A percentile compares a stretch with the other conserved stretches of the same genome.
Evolutionary conservation across 371 early-diverging fungal genomes (phyloP).

Genomic region (Phascolomyces articulosus): DNA sequence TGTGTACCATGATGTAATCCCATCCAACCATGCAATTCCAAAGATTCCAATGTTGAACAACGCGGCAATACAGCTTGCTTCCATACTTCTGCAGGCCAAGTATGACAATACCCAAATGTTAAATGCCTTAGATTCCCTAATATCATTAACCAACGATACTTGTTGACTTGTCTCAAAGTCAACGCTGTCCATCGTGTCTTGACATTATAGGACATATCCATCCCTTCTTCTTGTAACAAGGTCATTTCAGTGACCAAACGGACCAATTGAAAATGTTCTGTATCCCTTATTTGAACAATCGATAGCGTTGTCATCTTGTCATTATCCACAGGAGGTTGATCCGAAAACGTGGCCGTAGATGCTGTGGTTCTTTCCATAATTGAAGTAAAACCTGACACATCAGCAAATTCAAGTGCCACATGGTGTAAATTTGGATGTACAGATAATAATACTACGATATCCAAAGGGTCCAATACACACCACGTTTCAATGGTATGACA

Average conservation of each 20-base stretch:
- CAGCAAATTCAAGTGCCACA: neutral
- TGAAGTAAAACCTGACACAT: constrained; percentile 4
- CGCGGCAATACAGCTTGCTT: neutral
- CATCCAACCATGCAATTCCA: constrained; percentile 4
- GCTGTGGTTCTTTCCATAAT: neutral
- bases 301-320: neutral
- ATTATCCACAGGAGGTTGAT: no score
- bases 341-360: no score
- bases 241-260: neutral
- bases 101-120: constrained; percentile 11
- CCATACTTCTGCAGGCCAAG: constrained; percentile 13
- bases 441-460: neutral
- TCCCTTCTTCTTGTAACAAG: no score
- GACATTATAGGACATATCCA: neutral
- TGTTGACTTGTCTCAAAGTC: neutral
- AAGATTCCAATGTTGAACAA: neutral
- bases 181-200: neutral
- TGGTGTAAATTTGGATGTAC: neutral
- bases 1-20: neutral
- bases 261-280: neutral
- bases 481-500: constrained; percentile 1
- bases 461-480: neutral
- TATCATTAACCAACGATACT: neutral
- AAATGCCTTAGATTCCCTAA: neutral
- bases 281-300: neutral